Base-by-base conservation (phyloP, 1,284 basidiomycete genomes). In the Microbotryum intermedium region DNA sequence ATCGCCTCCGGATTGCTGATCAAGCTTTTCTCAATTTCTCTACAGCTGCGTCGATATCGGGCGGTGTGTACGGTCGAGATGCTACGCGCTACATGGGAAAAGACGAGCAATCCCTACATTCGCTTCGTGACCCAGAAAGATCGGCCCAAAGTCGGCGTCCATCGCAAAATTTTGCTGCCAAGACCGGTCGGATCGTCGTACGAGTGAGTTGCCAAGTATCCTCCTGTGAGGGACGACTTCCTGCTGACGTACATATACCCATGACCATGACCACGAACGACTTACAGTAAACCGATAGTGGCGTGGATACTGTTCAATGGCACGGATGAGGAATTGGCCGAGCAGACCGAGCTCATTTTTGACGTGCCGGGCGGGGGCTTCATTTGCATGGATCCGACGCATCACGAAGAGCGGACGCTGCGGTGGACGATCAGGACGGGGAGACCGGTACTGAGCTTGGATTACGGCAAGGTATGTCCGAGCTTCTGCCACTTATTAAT, bases 291-390 rank as follows among this genome's bases (percentile, higher is more conserved):
- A 44, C 90, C 93, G 6, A 86, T 94, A 65, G 86, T 84, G 43
- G 85, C 82, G 0, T 86, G 86, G 78, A 78, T 98, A 11, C 97
- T 88, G 77, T 97, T 90, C 75, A 79, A 84, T 52, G 84, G 83
- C 6, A 80, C 83, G 11, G 84, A 85, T 64, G 75, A 78, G 20
- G 82, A 88, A 64, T 79, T 97, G 42, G 77, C 79, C 34, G 78
- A 81, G 47, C 79, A 84, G 5, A 87, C 83, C 18, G 88, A 94
- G 66, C 78, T 97, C 23, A 84, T 95, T 50, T 77, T 95, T 28
- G 94, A 98, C 73, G 86, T 90, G 65, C 92, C 93, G 23, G 94
- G 94, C 8, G 94, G 94, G 10, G 94, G 94, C 0, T 97, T 97
- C 75, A 86, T 97, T 55, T 88, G 89, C 43, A 97, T 97, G 92